Conservation (phyloP, 108 stramenopile species). For the Asterionellopsis glacialis region DNA sequence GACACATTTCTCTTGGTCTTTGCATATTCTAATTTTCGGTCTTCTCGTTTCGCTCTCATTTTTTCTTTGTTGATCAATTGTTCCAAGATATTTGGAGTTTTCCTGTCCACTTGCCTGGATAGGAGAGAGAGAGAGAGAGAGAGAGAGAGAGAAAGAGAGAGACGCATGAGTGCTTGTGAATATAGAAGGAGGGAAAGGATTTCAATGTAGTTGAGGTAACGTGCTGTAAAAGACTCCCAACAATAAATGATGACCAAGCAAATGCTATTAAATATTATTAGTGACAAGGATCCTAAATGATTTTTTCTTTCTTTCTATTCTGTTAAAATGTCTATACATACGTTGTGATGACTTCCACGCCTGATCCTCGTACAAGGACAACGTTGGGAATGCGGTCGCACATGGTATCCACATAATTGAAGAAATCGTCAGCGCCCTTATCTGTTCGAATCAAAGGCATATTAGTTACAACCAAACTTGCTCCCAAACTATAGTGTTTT, state of each 20-base stretch:
- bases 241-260: too few relatives aligned
- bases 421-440: constrained; percentile 40
- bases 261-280: too few relatives aligned
- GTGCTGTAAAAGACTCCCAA: too few relatives aligned
- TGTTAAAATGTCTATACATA: constrained; percentile 65
- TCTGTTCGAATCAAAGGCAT: constrained; percentile 54
- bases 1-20: not conserved
- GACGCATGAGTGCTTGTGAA: too few relatives aligned
- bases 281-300: too few relatives aligned
- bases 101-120: not conserved
- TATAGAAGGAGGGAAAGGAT: too few relatives aligned
- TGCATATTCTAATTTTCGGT: not conserved
- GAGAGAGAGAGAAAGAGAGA: too few relatives aligned
- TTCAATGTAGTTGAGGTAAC: too few relatives aligned
- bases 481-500: constrained; percentile 32
- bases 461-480: constrained; percentile 71
- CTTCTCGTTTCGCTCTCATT: too few relatives aligned
- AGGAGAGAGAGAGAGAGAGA: too few relatives aligned
- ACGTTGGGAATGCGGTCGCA: constrained; percentile 41
- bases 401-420: constrained; percentile 49
- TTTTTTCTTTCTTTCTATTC: not conserved
- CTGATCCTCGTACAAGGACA: constrained; percentile 64
- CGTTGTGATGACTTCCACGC: constrained; percentile 68
- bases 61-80: too few relatives aligned
- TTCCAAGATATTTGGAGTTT: not conserved